Percentiles rank a stretch among this genome's conserved stretches.
These are phyloP conservation scores for Globisporangium echinulatum DNA, from an alignment of 352 stramenopile species.

Conservation along the genomic window DNA sequence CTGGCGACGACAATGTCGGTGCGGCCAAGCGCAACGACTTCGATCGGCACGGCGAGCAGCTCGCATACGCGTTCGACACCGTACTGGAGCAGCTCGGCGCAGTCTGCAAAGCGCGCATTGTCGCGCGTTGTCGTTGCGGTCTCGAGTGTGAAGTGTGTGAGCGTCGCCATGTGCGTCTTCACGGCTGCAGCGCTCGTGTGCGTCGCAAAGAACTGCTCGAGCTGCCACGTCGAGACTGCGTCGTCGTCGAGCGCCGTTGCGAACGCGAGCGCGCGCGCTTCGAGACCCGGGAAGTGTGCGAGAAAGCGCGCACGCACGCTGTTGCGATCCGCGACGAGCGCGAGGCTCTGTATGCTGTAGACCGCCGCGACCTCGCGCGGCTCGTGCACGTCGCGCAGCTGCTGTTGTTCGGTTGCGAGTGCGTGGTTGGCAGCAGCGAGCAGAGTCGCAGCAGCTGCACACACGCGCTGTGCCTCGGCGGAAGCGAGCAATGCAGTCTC, in stretches of 20 bases:
- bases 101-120: slow-evolving; percentile 28
- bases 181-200: slow-evolving; percentile 52
- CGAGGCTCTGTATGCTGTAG: slow-evolving; percentile 35
- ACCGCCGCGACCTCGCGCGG: slow-evolving; percentile 49
- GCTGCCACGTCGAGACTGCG: slow-evolving; percentile 50
- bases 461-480: slow-evolving; percentile 12
- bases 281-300: slow-evolving; percentile 51
- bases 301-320: slow-evolving; percentile 57
- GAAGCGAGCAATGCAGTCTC: slow-evolving; percentile 19
- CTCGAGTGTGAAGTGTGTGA: slow-evolving; percentile 45
- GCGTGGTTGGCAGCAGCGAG: slow-evolving; percentile 12
- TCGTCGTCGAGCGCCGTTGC: slow-evolving; percentile 33
- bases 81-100: slow-evolving; percentile 51
- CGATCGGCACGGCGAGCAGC: slow-evolving; percentile 38
- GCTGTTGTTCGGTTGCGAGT: slow-evolving; percentile 14
- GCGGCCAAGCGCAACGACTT: slow-evolving; percentile 21
- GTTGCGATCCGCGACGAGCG: slow-evolving; percentile 29
- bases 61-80: slow-evolving; percentile 55
- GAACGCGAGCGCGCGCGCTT: slow-evolving; percentile 55
- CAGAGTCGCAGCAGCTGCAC: slow-evolving; percentile 8
- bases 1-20: neutral
- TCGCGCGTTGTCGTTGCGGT: slow-evolving; percentile 49
- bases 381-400: slow-evolving; percentile 24
- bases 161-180: slow-evolving; percentile 43
- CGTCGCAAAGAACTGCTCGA: slow-evolving; percentile 54